Conservation (phyloP, 805 yeast species). For the Saccharomycopsis oosterbeekiorum region DNA sequence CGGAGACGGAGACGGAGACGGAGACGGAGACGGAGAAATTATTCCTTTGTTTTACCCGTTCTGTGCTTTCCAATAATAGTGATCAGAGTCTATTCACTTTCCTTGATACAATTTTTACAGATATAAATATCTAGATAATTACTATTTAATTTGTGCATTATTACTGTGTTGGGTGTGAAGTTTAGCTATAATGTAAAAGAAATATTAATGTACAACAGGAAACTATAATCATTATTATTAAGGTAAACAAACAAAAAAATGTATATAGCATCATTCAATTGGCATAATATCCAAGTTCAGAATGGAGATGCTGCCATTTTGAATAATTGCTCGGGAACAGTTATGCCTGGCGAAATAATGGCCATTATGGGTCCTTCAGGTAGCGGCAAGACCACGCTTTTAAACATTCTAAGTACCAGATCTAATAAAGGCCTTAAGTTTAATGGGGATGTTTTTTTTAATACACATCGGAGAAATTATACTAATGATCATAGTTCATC, state of each 20-base stretch:
- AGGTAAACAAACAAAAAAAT: background rate
- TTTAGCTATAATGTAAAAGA: too few relatives aligned
- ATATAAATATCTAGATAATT: too few relatives aligned
- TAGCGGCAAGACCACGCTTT: conserved; percentile 61
- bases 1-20: background rate
- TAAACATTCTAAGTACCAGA: conserved; percentile 51
- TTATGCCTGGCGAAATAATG: background rate
- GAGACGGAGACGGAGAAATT: background rate
- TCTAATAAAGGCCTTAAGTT: conserved; percentile 19
- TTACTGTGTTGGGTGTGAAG: too few relatives aligned
- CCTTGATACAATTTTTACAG: too few relatives aligned
- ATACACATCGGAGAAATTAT: conserved; percentile 23
- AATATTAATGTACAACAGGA: background rate
- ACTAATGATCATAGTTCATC: conserved; percentile 37
- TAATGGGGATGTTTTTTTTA: background rate
- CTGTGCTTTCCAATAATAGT: background rate
- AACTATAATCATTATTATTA: background rate
- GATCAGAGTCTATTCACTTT: background rate
- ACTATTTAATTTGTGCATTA: too few relatives aligned
- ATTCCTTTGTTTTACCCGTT: background rate
- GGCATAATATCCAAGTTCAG: background rate
- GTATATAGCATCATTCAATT: background rate
- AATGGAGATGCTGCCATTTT: background rate
- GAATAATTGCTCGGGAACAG: background rate
- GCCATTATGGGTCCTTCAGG: conserved; percentile 80